Evolutionary conservation across 805 yeast species (phyloP).

Genomic region (Debaryomyces maramus): DNA sequence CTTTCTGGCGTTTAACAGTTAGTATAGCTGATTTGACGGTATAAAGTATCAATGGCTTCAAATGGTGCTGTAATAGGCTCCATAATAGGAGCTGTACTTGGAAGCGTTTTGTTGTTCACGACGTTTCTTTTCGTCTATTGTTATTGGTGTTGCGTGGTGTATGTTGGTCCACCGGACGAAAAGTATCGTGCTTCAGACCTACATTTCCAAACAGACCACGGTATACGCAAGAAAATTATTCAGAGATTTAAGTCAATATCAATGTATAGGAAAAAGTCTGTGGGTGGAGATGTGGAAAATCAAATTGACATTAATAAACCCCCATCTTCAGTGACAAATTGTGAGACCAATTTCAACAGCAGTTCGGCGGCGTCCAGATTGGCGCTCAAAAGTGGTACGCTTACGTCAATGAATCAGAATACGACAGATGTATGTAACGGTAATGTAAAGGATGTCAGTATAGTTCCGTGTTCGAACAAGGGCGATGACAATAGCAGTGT

Average conservation of each 20-base stretch:
- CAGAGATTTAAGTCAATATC: too few species aligned
- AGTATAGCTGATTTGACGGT: too few species aligned
- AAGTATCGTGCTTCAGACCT: conserved; percentile 3
- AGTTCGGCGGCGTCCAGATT: background rate
- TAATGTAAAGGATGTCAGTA: background rate
- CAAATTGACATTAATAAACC: conserved; percentile 3
- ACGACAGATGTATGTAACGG: background rate
- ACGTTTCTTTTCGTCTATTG: background rate
- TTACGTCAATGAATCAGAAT: background rate
- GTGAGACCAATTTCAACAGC: background rate
- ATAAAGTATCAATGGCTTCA: conserved; percentile 2
- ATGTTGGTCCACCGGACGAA: conserved; percentile 3
- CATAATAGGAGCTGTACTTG: conserved; percentile 7
- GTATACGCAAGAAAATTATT: background rate
- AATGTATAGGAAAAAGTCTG: background rate
- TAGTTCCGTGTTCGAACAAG: background rate
- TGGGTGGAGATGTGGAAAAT: background rate
- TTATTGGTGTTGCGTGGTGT: conserved; percentile 7
- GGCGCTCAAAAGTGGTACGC: background rate
- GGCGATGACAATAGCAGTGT: conserved; percentile 3
- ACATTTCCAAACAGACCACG: background rate
- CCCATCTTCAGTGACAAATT: conserved; percentile 1
- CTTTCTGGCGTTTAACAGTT: background rate
- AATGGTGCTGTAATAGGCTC: conserved; percentile 8
- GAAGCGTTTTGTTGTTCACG: conserved; percentile 1